These are phyloP conservation scores for Russula sp. DNA, from an alignment of 768 basidiomycete genomes.

Conservation along the genomic window DNA sequence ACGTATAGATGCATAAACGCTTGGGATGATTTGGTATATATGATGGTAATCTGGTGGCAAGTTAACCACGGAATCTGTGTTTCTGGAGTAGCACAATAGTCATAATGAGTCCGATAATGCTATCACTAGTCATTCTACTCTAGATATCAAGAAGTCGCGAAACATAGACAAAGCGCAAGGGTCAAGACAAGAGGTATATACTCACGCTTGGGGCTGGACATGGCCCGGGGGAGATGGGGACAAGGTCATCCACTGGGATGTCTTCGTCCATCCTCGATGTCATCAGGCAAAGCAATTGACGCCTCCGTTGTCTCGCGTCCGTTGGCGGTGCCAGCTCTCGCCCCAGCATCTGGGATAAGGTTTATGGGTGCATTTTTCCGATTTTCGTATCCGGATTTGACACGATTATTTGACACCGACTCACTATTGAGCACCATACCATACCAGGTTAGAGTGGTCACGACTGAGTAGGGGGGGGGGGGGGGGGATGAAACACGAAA, in stretches of 20 bases:
- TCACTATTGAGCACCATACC: slow-evolving; percentile 47
- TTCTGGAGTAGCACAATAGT: slow-evolving; percentile 1
- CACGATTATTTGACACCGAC: slow-evolving; percentile 75
- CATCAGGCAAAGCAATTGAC: slow-evolving; percentile 42
- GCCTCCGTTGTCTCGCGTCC: slow-evolving; percentile 60
- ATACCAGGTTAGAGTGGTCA: background rate
- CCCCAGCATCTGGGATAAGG: slow-evolving; percentile 66
- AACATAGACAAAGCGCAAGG: background rate
- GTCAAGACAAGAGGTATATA: background rate
- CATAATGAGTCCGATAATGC: background rate
- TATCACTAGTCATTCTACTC: slow-evolving; percentile 7
- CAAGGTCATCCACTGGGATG: background rate
- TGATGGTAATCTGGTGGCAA: slow-evolving; percentile 4
- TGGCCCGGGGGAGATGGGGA: background rate
- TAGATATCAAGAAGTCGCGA: background rate
- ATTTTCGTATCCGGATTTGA: slow-evolving; percentile 70
- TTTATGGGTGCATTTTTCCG: slow-evolving; percentile 66
- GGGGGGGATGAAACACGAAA: slow-evolving; percentile 9
- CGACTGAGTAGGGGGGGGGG: background rate
- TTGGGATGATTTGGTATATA: slow-evolving; percentile 6
- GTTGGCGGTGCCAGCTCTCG: slow-evolving; percentile 60
- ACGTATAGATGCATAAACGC: slow-evolving; percentile 29
- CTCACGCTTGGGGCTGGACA: background rate
- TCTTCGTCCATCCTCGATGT: slow-evolving; percentile 30
- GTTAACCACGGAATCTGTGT: slow-evolving; percentile 10